Evolutionary conservation across 163 green algal species (phyloP).

Genomic region (Chlorella variabilis): DNA sequence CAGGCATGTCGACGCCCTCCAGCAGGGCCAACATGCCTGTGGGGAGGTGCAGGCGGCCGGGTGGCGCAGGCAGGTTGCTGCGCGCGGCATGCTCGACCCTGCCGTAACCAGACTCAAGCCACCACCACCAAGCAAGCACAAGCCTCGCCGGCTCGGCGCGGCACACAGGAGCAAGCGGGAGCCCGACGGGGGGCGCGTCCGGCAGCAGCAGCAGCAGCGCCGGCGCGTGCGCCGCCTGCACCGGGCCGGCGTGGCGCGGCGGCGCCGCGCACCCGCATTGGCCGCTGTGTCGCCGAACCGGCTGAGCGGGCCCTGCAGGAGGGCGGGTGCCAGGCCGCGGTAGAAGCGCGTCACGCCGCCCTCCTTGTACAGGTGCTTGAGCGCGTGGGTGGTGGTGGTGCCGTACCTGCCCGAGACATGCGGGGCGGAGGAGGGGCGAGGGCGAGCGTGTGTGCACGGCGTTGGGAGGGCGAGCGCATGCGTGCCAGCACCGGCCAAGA

Average conservation of each 20-base stretch:
- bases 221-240: too few relatives aligned
- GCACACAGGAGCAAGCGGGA: too few relatives aligned
- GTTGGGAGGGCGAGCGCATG: too few relatives aligned
- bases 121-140: too few relatives aligned
- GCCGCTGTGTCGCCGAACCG: conserved; percentile 95
- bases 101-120: too few relatives aligned
- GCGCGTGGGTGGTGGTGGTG: conserved; percentile 72
- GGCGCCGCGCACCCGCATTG: conserved; percentile 84
- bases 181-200: too few relatives aligned
- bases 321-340: conserved; percentile 81
- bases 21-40: conserved; percentile 73
- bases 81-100: too few relatives aligned
- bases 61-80: too few relatives aligned
- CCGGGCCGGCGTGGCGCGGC: too few relatives aligned
- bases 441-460: neutral
- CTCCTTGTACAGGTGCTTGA: conserved; percentile 87
- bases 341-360: conserved; percentile 93
- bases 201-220: too few relatives aligned
- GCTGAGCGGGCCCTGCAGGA: conserved; percentile 86
- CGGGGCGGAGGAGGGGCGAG: neutral
- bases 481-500: too few relatives aligned
- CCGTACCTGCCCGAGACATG: conserved; percentile 69
- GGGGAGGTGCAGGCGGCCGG: neutral
- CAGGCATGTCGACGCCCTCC: conserved; percentile 66
- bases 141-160: too few relatives aligned